Evolutionary conservation across 1,139 yeast genomes (phyloP), one percentile per base, ranked within the genome.

Genomic region (Taphrina deformans): DNA sequence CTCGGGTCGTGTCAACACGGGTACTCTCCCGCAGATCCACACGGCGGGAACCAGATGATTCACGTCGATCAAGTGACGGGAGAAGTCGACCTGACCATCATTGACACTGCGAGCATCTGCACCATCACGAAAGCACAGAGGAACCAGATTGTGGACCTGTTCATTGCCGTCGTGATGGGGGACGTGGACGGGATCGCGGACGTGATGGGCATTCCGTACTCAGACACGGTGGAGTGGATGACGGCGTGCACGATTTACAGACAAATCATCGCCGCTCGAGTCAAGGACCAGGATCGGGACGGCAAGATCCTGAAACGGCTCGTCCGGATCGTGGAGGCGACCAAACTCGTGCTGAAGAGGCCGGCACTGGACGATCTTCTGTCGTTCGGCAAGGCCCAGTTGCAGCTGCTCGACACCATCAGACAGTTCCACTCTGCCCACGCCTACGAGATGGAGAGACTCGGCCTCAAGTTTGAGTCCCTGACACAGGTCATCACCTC

Each of bases 31-130:
- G 58, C 58, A 16, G 58, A 53, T 38, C 58, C 58, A 4, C 58
- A 53, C n/a, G 58, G 44, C 16, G 58, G 48, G 2, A 53, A 53
- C 24, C 31, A 23, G 7, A 53, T 53, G 58, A 53, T 53, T n/a
- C 21, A 53, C 35, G 58, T 53, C 45, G 48, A 53, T 24, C 35
- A 35, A 14, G 21, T 35, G 14, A 38, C 48, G 1, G 58, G 58
- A 21, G 46, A 29, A 40, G 45, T 24, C 35, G 38, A 21, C 35
- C 14, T 53, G 35, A 53, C 58, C 23, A 24, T 53, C 23, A 35
- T 53, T 26, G 58, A 53, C 35, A 53, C 58, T 6, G 58, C 58
- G 24, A 38, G 46, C 26, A 53, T 53, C 35, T 53, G 58, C 38
- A 53, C 58, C 35, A 38, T 53, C 58, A 53, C 31, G 4, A 21